Base-by-base conservation (phyloP, 768 basidiomycete genomes). In the Phlegmacium glaucopus region DNA sequence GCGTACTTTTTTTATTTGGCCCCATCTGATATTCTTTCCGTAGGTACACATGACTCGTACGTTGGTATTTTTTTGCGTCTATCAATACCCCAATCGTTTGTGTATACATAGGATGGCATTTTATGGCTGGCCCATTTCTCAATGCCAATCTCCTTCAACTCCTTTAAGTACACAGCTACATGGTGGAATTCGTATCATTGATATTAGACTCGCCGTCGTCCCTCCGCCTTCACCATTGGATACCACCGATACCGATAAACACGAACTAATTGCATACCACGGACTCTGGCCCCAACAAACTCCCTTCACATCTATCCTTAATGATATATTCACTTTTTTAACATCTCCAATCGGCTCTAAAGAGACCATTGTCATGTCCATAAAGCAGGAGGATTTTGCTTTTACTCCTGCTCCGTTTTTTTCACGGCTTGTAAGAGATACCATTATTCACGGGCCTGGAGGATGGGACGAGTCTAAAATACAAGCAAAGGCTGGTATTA, bases 321-420 rank as follows among this genome's bases (percentile, higher is more conserved):
- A 63, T 4, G 74, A 75, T 13, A 60, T 94, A 8, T 72, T 83
- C 54, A 52, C 65, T 4, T 95, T 89, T 65, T 78, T 94, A 32
- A 75, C 75, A 7, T 72, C 77, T 0, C 73, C 80, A 0, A 54
- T 56, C 4, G 78, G 87, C 1, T 71, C 68, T 8, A 74, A 71
- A 25, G 94, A 95, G 64, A 87, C 87, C 0, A 63, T 96, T 29
- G 78, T 96, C 25, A 82, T 94, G 71, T 93, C 85, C 12, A 78
- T 97, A 61, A 94, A 95, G 64, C 88, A 94, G 60, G 94, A 97
- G 62, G 86, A 90, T 54, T 80, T 72, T 47, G 61, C 72, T 5
- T 63, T 56, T 15, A 73, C 75, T 2, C 59, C 61, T n/a, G 40
- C 61, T 0, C 54, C 63, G 1, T 47, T 68, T 6, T 93, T 94